phyloP scores from a whole-genome alignment of 2,329 filamentous ascomycete genomes.

The Coleophoma eucalyptorum region DNA sequence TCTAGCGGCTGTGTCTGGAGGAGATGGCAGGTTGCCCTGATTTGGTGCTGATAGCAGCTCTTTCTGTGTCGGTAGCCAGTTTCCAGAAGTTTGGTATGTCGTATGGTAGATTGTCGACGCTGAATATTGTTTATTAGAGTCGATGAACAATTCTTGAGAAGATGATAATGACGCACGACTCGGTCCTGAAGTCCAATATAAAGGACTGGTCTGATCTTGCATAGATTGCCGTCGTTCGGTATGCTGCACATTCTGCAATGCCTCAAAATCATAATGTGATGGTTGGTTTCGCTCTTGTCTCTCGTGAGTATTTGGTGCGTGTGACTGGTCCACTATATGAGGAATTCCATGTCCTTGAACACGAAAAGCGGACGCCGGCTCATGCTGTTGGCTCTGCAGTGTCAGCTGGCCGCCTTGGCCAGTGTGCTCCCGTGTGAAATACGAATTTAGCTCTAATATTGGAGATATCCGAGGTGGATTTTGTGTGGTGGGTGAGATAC shows the following conservation, averaged over 20 bases:
- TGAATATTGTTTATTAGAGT: constrained; percentile 10
- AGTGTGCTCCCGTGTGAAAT: too few species aligned
- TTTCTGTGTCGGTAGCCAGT: constrained; percentile 3
- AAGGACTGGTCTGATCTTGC: constrained; percentile 4
- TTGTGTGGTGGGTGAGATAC: too few species aligned
- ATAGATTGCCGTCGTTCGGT: background rate
- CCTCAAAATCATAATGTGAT: constrained; percentile 21
- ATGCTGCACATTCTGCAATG: constrained; percentile 11
- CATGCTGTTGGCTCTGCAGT: too few species aligned
- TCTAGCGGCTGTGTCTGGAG: background rate
- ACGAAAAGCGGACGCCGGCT: too few species aligned
- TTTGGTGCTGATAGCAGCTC: too few species aligned
- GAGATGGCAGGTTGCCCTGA: background rate
- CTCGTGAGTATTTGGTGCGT: constrained; percentile 10
- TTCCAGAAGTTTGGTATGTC: constrained; percentile 1
- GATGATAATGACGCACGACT: constrained; percentile 9
- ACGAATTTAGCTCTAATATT: too few species aligned
- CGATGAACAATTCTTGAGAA: constrained; percentile 6
- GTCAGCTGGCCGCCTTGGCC: too few species aligned
- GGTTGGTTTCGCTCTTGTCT: constrained; percentile 2
- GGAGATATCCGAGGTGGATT: too few species aligned
- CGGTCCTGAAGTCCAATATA: constrained; percentile 11
- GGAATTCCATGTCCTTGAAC: background rate
- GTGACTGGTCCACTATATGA: constrained; percentile 15
- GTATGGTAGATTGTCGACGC: constrained; percentile 8